Percentiles rank a stretch among this genome's conserved stretches.
Evolutionary conservation across 331 rosid genomes (phyloP).

Genomic region (Saraca asoca): DNA sequence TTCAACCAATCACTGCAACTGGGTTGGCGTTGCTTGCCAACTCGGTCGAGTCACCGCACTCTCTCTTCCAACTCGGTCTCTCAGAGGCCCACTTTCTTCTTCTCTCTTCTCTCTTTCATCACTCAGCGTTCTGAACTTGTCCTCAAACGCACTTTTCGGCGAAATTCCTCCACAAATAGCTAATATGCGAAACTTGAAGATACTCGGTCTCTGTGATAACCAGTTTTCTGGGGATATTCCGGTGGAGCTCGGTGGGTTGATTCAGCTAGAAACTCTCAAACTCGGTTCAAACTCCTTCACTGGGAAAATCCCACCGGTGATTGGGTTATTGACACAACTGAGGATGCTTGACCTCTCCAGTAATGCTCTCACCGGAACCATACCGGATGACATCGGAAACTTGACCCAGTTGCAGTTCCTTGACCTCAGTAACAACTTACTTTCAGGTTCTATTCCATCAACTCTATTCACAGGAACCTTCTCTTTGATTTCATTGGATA

Average conservation of each 20-base stretch:
- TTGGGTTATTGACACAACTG: slow-evolving; percentile 49
- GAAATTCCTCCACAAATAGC: slow-evolving; percentile 52
- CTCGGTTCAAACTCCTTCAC: slow-evolving; percentile 60
- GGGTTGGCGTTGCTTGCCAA: slow-evolving; percentile 76
- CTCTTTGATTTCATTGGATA: slow-evolving; percentile 68
- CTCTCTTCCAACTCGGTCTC: slow-evolving; percentile 51
- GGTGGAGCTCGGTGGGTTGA: slow-evolving; percentile 41
- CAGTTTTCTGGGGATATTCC: slow-evolving; percentile 49
- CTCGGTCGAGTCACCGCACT: slow-evolving; percentile 71
- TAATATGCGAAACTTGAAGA: slow-evolving; percentile 38
- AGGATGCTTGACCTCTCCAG: slow-evolving; percentile 70
- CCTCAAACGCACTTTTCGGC: slow-evolving; percentile 59
- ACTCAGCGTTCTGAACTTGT: slow-evolving; percentile 68
- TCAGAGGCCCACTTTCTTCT: slow-evolving; percentile 52
- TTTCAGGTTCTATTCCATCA: slow-evolving; percentile 74
- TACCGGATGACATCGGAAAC: slow-evolving; percentile 71
- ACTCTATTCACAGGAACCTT: slow-evolving; percentile 53
- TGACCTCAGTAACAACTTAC: slow-evolving; percentile 70
- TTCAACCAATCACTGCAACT: slow-evolving; percentile 59
- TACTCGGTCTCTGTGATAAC: slow-evolving; percentile 42
- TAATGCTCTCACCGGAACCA: slow-evolving; percentile 53
- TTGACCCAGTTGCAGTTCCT: slow-evolving; percentile 59
- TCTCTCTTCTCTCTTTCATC: slow-evolving; percentile 51
- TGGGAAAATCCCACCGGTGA: slow-evolving; percentile 60
- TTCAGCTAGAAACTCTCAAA: slow-evolving; percentile 50